These are phyloP conservation scores for Artemisia annua DNA, from an alignment of 129 eudicot species.

Conservation along the genomic window DNA sequence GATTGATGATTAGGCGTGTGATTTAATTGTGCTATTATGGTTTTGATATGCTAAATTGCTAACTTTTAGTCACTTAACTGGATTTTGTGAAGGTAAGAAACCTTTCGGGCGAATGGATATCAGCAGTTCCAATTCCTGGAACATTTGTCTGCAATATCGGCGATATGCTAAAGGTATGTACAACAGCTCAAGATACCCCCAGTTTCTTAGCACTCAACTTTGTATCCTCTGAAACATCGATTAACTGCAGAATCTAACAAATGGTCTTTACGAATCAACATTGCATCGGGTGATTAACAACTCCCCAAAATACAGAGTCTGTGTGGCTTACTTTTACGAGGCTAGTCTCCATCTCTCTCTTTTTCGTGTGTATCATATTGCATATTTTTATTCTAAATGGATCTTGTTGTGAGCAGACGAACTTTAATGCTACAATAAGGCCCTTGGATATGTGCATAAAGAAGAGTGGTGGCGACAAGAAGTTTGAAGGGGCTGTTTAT, in stretches of 20 bases:
- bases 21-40: slow-evolving; percentile 10
- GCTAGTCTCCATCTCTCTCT: too few relatives aligned
- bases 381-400: not conserved
- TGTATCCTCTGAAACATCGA: slow-evolving; percentile 6
- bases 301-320: slow-evolving; percentile 65
- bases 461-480: slow-evolving; percentile 59
- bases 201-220: not conserved
- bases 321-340: too few relatives aligned
- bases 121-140: slow-evolving; percentile 88
- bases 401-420: slow-evolving; percentile 50
- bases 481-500: slow-evolving; percentile 72
- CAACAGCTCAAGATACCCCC: not conserved
- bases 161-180: slow-evolving; percentile 87
- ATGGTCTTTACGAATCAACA: slow-evolving; percentile 88
- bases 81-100: slow-evolving; percentile 68
- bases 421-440: slow-evolving; percentile 71
- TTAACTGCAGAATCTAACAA: slow-evolving; percentile 64
- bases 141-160: slow-evolving; percentile 97
- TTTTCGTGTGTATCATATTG: too few relatives aligned
- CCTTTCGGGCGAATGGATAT: slow-evolving; percentile 91
- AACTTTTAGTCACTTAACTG: slow-evolving; percentile 6
- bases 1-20: not conserved
- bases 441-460: slow-evolving; percentile 73
- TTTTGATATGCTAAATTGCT: slow-evolving; percentile 16
- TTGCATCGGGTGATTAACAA: slow-evolving; percentile 80